phyloP scores from a whole-genome alignment of 768 basidiomycete genomes.

The Tephrocybe sp. region DNA sequence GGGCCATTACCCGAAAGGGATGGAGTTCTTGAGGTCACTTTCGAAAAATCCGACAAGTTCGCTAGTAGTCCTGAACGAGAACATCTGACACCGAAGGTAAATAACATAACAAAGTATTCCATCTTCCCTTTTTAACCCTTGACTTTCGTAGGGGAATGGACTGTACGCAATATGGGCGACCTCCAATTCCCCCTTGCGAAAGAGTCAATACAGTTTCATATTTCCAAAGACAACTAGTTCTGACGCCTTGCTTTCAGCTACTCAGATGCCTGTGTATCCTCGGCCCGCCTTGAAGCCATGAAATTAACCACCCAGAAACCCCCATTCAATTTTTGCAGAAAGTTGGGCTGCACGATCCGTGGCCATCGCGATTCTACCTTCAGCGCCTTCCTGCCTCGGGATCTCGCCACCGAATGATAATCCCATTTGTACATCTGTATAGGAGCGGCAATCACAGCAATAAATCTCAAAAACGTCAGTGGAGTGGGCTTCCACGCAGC shows the following conservation, averaged over 20 bases:
- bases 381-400: constrained; percentile 21
- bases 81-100: constrained; percentile 4
- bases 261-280: constrained; percentile 11
- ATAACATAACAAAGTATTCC: background rate
- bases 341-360: constrained; percentile 14
- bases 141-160: constrained; percentile 1
- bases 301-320: constrained; percentile 16
- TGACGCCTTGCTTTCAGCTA: constrained; percentile 4
- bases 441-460: constrained; percentile 4
- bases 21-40: constrained; percentile 27
- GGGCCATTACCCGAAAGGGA: constrained; percentile 16
- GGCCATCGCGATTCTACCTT: constrained; percentile 16
- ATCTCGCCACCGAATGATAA: background rate
- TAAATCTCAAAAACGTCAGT: background rate
- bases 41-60: constrained; percentile 22
- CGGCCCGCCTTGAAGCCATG: constrained; percentile 13
- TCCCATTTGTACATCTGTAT: constrained; percentile 15
- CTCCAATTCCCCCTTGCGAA: constrained; percentile 6
- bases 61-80: background rate
- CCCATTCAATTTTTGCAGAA: constrained; percentile 12
- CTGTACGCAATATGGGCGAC: constrained; percentile 6
- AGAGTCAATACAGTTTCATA: background rate
- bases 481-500: background rate
- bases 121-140: background rate
- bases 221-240: background rate